Conservation (phyloP, 83 land plant genomes). For the Picea abies region DNA sequence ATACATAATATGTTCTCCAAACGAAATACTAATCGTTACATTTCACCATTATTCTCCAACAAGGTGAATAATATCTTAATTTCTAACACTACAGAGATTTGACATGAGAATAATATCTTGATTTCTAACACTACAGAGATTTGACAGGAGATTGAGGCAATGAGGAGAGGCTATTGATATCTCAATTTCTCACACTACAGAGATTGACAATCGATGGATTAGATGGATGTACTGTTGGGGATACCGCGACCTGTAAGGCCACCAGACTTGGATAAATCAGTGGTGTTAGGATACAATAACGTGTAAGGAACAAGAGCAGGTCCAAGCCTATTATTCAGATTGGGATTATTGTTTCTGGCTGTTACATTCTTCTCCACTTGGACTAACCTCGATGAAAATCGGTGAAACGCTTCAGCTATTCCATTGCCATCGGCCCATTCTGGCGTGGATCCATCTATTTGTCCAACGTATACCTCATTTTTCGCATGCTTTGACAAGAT, state of each 20-base stretch:
- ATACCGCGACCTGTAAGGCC: constrained; percentile 26
- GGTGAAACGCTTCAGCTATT: constrained; percentile 20
- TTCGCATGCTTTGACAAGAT: constrained; percentile 17
- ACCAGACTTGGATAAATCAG: constrained; percentile 1
- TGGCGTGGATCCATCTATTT: constrained; percentile 12
- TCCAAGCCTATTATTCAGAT: constrained; percentile 23
- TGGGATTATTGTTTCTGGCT: constrained; percentile 7
- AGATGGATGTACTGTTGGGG: constrained; percentile 32
- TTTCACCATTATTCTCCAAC: no score
- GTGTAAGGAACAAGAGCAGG: constrained; percentile 27
- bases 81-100: no score
- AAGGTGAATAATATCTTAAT: no score
- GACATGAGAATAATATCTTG: no score
- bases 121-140: no score
- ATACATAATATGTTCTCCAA: no score
- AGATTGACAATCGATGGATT: neutral
- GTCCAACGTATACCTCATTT: constrained; percentile 15
- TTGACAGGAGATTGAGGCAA: no score
- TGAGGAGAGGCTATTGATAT: no score
- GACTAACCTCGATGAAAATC: constrained; percentile 9
- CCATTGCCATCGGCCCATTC: constrained; percentile 11
- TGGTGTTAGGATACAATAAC: constrained; percentile 23
- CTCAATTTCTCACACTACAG: no score
- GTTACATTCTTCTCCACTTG: constrained; percentile 18
- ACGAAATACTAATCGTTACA: no score